A percentile compares a stretch with the other conserved stretches of the same genome.
phyloP scores from a whole-genome alignment of 2,329 filamentous ascomycete genomes.

The Penicillium sclerotiorum region DNA sequence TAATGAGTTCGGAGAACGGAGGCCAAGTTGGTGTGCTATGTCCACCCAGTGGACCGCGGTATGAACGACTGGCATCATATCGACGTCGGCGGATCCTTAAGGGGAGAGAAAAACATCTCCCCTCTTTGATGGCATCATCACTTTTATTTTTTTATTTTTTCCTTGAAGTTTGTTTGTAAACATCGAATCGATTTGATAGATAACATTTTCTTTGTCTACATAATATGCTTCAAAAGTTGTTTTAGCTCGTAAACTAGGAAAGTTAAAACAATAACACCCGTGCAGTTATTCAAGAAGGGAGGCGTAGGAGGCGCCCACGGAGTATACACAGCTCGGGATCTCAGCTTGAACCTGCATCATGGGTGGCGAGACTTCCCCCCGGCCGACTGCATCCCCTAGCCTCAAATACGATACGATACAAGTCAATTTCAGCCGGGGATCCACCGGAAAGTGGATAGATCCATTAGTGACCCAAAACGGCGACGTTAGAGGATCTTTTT shows the following conservation, averaged over 20 bases:
- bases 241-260: neutral
- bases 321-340: too few relatives aligned
- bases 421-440: conserved; percentile 11
- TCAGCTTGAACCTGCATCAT: conserved; percentile 9
- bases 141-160: conserved; percentile 1
- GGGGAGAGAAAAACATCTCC: neutral
- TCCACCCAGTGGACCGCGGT: conserved; percentile 3
- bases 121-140: conserved; percentile 15
- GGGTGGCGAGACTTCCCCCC: conserved; percentile 23
- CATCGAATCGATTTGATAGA: too few relatives aligned
- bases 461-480: conserved; percentile 22
- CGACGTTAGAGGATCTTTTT: conserved; percentile 27
- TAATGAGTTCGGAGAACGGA: too few relatives aligned
- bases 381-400: conserved; percentile 23
- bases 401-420: conserved; percentile 18
- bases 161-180: neutral
- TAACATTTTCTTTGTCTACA: neutral
- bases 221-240: neutral
- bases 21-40: neutral
- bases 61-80: conserved; percentile 23
- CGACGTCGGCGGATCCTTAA: conserved; percentile 13
- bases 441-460: conserved; percentile 13
- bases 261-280: conserved; percentile 2
- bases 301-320: too few relatives aligned
- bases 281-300: neutral